These are phyloP conservation scores for Kockovaella imperatae DNA, from an alignment of 768 basidiomycete genomes.

Conservation along the genomic window DNA sequence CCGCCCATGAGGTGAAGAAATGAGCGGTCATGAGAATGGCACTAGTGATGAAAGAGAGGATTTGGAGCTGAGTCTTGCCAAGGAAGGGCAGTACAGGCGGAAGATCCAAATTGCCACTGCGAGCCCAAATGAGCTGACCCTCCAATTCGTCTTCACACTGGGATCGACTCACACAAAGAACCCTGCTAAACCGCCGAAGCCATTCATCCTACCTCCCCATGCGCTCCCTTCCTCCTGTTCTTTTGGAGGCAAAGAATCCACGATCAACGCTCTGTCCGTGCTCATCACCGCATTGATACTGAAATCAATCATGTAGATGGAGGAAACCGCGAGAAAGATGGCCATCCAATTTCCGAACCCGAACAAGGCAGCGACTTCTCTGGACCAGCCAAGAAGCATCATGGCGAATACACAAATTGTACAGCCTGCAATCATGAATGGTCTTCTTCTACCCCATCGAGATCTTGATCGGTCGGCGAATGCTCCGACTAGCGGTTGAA, in stretches of 20 bases:
- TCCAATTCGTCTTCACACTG: neutral
- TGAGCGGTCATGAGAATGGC: constrained; percentile 63
- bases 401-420: constrained; percentile 61
- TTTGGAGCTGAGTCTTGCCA: constrained; percentile 71
- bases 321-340: constrained; percentile 65
- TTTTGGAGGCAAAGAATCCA: constrained; percentile 68
- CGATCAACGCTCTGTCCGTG: constrained; percentile 79
- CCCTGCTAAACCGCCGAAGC: constrained; percentile 73
- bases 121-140: constrained; percentile 2
- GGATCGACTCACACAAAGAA: constrained; percentile 69
- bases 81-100: constrained; percentile 62
- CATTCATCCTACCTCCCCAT: constrained; percentile 91
- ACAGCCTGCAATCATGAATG: constrained; percentile 72
- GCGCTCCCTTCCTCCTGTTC: constrained; percentile 81
- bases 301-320: constrained; percentile 65
- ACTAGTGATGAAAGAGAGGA: constrained; percentile 67
- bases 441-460: constrained; percentile 72
- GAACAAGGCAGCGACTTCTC: constrained; percentile 56
- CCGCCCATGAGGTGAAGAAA: constrained; percentile 51
- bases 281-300: constrained; percentile 62
- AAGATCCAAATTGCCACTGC: constrained; percentile 75
- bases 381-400: constrained; percentile 75
- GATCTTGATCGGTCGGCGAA: constrained; percentile 79
- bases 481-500: constrained; percentile 77
- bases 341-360: constrained; percentile 49